phyloP scores from a whole-genome alignment of 305 asterid species.

The Petunia hybrid region DNA sequence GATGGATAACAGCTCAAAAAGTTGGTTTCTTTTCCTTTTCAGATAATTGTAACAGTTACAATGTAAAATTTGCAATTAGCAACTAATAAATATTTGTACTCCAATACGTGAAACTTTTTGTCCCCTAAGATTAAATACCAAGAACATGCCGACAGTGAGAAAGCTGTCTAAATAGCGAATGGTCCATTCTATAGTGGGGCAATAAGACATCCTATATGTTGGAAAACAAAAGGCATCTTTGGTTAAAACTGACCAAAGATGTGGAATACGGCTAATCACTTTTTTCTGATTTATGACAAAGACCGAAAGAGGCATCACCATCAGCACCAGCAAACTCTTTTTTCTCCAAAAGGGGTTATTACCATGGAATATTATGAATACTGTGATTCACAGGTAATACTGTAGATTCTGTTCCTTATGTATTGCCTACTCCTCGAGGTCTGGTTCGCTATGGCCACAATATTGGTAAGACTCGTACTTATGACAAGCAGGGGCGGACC shows the following conservation, averaged over 20 bases:
- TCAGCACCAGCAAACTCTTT: neutral
- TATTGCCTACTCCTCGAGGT: too few species aligned
- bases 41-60: too few species aligned
- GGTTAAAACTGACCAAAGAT: slow-evolving; percentile 1
- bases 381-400: neutral
- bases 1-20: too few species aligned
- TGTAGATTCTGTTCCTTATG: too few species aligned
- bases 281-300: slow-evolving; percentile 8
- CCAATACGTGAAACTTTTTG: neutral
- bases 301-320: neutral
- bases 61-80: neutral
- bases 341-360: neutral
- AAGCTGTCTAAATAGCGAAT: neutral
- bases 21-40: too few species aligned
- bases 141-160: neutral
- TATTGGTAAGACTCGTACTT: too few species aligned
- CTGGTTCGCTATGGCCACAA: too few species aligned
- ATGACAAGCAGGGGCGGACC: too few species aligned
- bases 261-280: neutral
- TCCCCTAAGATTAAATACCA: neutral
- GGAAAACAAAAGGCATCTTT: slow-evolving; percentile 8
- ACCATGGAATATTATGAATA: neutral
- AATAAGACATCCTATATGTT: neutral
- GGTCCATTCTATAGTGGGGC: neutral
- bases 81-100: neutral